Conservation (phyloP, 192 early-diverging fungal genomes). For the Rhizoclosmatium globosum region DNA sequence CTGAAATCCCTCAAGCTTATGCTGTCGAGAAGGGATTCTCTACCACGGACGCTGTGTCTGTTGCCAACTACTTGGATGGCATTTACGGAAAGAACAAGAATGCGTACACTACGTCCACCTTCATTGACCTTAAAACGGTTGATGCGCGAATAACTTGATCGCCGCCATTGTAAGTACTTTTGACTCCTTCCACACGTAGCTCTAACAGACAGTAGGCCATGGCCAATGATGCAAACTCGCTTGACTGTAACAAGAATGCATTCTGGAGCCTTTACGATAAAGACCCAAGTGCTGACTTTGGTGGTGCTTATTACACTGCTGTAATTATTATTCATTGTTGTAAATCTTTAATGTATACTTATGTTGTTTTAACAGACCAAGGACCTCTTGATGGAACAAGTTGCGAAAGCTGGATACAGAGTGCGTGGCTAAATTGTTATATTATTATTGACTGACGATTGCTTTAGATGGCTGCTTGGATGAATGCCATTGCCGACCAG, state of each 20-base stretch:
- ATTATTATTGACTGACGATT: too few species aligned
- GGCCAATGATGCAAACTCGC: conserved; percentile 19
- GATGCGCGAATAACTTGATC: not conserved
- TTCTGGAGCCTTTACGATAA: conserved; percentile 44
- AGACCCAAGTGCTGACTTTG: conserved; percentile 47
- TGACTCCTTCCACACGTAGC: not conserved
- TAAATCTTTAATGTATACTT: not conserved
- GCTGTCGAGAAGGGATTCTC: conserved; percentile 8
- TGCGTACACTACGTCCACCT: conserved; percentile 1
- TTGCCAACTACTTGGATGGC: conserved; percentile 16
- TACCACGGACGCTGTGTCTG: not conserved
- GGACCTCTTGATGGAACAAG: conserved; percentile 39
- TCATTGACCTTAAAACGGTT: conserved; percentile 17
- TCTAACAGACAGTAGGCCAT: not conserved
- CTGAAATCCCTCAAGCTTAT: conserved; percentile 39
- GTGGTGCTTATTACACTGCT: conserved; percentile 45
- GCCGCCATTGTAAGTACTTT: conserved; percentile 5
- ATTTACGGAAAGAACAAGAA: conserved; percentile 6
- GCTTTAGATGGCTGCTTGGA: conserved; percentile 48
- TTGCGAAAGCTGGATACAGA: conserved; percentile 60
- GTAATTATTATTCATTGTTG: conserved; percentile 17
- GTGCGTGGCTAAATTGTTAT: too few species aligned
- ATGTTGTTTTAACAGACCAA: not conserved
- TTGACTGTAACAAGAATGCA: conserved; percentile 10
- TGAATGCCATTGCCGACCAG: conserved; percentile 41